Base-by-base conservation (phyloP, 495 filamentous ascomycete genomes). In the Aspergillus conjunctus region DNA sequence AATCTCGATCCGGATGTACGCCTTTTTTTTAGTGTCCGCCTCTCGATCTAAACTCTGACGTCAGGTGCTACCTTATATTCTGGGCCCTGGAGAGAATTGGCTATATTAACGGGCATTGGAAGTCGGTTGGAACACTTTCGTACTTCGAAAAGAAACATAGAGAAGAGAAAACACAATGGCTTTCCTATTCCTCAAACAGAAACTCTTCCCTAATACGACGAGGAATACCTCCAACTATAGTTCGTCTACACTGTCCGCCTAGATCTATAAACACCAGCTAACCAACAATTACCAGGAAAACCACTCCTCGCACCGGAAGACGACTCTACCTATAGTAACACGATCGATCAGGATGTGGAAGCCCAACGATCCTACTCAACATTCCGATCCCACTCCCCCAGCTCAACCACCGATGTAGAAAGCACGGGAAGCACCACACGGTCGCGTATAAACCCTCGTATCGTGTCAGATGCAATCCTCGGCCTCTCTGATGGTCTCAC, bases 401-500 rank as follows among this genome's bases (percentile, higher is more conserved):
- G 20, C 33, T 48, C 44, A 48, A 48, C 51, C 34, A 70, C 70
- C 62, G 54, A 68, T 4, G 59, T 65, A 18, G 68, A 69, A 15
- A 73, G 70, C 43, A 67, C 66, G n/a, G 62, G 32, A 22, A 75
- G 60, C 64, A 73, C 70, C 49, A 60, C 68, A 0, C 76, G 77
- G 15, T 70, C 70, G 20, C 72, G 76, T 39, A 75, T 81, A 54
- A 73, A 81, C 66, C 74, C 81, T 7, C 72, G 81, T n/a, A 79
- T 84, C 41, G 72, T 85, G 20, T 83, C 82, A 0, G 81, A 84
- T 68, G 82, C 83, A 11, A 85, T 82, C 22, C 79, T 85, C 54
- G 87, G 83, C 15, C 72, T 83, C n/a, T 83, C 83, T 1, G 83
- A 85, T 61, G 83, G 83, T 4, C 69, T 85, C 60, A 85, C 82